Percentiles rank a stretch among this genome's conserved stretches.
Conservation (phyloP, 176 grass and related monocot species). For the Metroxylon sagu region DNA sequence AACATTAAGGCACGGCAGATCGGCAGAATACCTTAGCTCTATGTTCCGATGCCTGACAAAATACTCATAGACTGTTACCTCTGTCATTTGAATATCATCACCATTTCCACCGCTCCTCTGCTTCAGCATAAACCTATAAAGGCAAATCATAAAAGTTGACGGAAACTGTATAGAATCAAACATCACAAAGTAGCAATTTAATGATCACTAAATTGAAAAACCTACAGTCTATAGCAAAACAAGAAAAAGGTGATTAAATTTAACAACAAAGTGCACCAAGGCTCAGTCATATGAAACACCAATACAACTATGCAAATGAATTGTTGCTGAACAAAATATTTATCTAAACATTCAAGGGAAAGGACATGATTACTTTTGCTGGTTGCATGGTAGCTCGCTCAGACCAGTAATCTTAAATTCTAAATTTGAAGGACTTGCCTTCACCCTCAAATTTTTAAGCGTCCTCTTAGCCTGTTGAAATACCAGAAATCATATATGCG, state of each 20-base stretch:
- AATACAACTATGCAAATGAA: no score
- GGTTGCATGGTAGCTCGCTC: constrained; percentile 46
- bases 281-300: no score
- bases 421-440: constrained; percentile 36
- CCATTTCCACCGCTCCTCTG: constrained; percentile 33
- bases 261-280: no score
- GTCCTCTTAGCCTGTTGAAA: constrained; percentile 48
- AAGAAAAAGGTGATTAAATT: no score
- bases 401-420: constrained; percentile 79
- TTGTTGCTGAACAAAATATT: no score
- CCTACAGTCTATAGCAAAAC: no score
- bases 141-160: background rate
- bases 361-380: constrained; percentile 27
- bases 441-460: constrained; percentile 66
- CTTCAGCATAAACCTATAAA: constrained; percentile 52
- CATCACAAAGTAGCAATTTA: no score
- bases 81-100: constrained; percentile 20
- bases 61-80: constrained; percentile 63
- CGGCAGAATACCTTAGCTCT: constrained; percentile 45
- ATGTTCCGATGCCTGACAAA: constrained; percentile 54
- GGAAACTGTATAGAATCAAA: no score
- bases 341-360: no score
- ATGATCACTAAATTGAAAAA: no score
- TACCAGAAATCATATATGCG: background rate
- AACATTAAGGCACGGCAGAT: constrained; percentile 84